Evolutionary conservation across 1,284 basidiomycete species (phyloP).

Genomic region (Inonotus obliquus): DNA sequence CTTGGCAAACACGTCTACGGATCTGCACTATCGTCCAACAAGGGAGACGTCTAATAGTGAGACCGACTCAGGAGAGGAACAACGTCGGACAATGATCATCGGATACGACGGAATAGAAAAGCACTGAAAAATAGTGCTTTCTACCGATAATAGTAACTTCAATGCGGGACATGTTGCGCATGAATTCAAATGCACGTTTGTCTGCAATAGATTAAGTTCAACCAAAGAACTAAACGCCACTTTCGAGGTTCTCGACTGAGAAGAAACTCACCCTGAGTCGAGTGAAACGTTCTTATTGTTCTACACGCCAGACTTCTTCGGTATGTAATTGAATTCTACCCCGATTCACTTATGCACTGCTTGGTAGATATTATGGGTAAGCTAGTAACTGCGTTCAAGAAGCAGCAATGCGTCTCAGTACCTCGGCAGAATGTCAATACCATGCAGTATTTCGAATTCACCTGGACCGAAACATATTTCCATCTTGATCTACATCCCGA

Average conservation of each 20-base stretch:
- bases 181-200: background rate
- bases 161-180: background rate
- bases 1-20: background rate
- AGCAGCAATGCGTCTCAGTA: background rate
- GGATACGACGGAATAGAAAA: background rate
- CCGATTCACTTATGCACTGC: background rate
- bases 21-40: background rate
- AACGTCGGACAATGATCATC: background rate
- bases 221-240: background rate
- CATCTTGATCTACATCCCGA: no score
- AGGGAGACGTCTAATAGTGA: background rate
- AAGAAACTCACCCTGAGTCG: background rate
- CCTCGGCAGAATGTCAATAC: no score
- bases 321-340: background rate
- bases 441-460: no score
- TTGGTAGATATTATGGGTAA: background rate
- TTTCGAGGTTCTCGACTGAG: background rate
- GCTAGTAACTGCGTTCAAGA: background rate
- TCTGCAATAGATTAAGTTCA: background rate
- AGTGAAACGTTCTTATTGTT: background rate
- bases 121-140: background rate
- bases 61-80: background rate
- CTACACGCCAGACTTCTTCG: background rate
- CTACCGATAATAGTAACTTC: background rate
- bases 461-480: no score